Conservation (phyloP, 495 filamentous ascomycete genomes). For the Penicillium turbatum region DNA sequence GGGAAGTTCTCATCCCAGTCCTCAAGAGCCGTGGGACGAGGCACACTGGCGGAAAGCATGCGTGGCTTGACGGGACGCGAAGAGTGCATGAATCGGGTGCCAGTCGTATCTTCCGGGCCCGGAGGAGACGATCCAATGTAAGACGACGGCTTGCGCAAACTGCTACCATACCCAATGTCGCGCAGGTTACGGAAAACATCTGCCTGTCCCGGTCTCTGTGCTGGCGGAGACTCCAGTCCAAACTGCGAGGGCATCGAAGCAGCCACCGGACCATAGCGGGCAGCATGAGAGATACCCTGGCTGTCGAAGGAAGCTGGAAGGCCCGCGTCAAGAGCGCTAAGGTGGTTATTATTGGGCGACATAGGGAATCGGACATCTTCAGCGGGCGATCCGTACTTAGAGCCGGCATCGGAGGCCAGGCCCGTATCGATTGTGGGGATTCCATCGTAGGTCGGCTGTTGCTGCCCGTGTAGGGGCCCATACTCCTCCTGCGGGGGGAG, state of each 20-base stretch:
- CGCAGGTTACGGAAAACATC: constrained; percentile 77
- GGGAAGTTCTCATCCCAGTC: constrained; percentile 83
- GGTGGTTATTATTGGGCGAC: constrained; percentile 61
- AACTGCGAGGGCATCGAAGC: constrained; percentile 92
- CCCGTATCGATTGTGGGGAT: constrained; percentile 79
- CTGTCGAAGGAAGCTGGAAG: constrained; percentile 95
- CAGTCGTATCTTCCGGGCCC: constrained; percentile 49
- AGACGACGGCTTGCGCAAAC: constrained; percentile 48
- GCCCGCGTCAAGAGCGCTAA: constrained; percentile 88
- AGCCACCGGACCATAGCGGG: constrained; percentile 84
- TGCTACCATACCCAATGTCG: constrained; percentile 77
- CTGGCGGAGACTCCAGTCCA: constrained; percentile 80
- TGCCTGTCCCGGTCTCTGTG: constrained; percentile 52
- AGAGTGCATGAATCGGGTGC: constrained; percentile 79
- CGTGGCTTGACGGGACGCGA: constrained; percentile 63
- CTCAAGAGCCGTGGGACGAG: constrained; percentile 58
- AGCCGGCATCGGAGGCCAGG: constrained; percentile 68
- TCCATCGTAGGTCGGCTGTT: constrained; percentile 43
- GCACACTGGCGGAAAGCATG: constrained; percentile 76
- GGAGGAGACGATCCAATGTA: constrained; percentile 63
- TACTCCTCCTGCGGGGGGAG: constrained; percentile 40
- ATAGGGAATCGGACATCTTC: constrained; percentile 67
- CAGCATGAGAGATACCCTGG: constrained; percentile 88
- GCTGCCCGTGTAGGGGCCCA: constrained; percentile 42
- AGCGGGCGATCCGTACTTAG: constrained; percentile 82